Base-by-base conservation (phyloP, 2,329 filamentous ascomycete species). In the Aspergillus caelatus region DNA sequence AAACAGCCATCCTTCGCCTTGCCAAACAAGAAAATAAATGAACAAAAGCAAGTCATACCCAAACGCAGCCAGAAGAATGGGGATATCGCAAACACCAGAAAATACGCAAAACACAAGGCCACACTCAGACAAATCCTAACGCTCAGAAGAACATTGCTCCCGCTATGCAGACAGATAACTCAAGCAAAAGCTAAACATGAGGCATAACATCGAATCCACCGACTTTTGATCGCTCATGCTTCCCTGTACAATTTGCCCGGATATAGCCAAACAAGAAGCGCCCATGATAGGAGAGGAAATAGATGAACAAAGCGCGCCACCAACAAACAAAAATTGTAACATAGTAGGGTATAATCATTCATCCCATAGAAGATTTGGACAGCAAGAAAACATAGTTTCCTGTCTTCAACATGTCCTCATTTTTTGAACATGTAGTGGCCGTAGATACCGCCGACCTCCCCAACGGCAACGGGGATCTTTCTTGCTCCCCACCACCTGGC, bases 401-500 rank as follows among this genome's bases (percentile, higher is more conserved):
- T 54, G 46, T 32, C 11, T 12, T 36, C 30, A 46, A 56, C 30
- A 56, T 41, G 8, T 21, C 12, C 66, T 79, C 73, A 82, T 71
- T 81, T 79, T 72, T 85, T 85, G 71, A 86, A 87, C 81, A 86
- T 86, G 70, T 86, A 87, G 72, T 85, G 83, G 46, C 84, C 85
- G 71, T 87, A 87, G 71, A 87, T 81, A 4, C 85, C 85, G 28
- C 84, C 84, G 7, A 87, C 84, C 62, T 87, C 85, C 10, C 83
- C 82, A 41, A 82, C 77, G 16, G 82, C 83, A 65, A 87, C 82
- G 2, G 85, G 84, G 30, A 86, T 77, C 75, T 88, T 95, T 66
- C 91, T 85, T 88, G 93, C 93, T 43, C 92, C 92, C 92, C 92
- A 94, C 80, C 88, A 91, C 70, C 88, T 86, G 56, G 91, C 91